A percentile compares a stretch with the other conserved stretches of the same genome.
phyloP scores from a whole-genome alignment of 2,329 filamentous ascomycete genomes.

The Macrophomina phaseolina region DNA sequence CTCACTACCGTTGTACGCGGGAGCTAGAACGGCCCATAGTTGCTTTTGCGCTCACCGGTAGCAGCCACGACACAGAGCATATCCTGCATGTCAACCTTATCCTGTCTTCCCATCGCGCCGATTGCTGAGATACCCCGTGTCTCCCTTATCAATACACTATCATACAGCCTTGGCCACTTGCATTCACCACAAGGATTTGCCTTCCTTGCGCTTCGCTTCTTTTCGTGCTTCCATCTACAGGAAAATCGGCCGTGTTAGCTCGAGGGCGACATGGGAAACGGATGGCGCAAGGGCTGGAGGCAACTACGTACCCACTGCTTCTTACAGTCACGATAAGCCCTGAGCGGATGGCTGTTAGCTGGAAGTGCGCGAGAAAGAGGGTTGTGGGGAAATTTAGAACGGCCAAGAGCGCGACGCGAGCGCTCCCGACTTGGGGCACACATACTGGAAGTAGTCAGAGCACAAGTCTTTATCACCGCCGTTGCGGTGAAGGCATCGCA shows the following conservation, averaged over 20 bases:
- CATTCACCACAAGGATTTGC: constrained; percentile 20
- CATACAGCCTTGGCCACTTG: neutral
- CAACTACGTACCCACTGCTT: constrained; percentile 79
- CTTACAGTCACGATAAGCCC: constrained; percentile 93
- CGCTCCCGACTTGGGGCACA: constrained; percentile 29
- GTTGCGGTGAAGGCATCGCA: constrained; percentile 88
- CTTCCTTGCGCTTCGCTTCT: constrained; percentile 45
- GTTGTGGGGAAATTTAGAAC: constrained; percentile 8
- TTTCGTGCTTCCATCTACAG: constrained; percentile 53
- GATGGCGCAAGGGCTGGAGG: constrained; percentile 28
- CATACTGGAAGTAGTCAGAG: constrained; percentile 92
- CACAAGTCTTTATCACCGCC: constrained; percentile 88
- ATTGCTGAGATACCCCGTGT: constrained; percentile 1
- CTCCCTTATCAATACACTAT: constrained; percentile 17
- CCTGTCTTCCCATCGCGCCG: neutral
- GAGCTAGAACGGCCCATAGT: neutral
- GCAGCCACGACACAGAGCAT: neutral
- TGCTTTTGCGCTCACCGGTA: neutral
- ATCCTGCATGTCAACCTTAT: constrained; percentile 1
- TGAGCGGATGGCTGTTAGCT: constrained; percentile 44
- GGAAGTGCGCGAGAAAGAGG: neutral
- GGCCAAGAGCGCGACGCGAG: neutral
- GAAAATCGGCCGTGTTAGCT: neutral
- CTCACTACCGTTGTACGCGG: neutral
- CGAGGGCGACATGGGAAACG: neutral